Percentiles rank a stretch among this genome's conserved stretches.
Evolutionary conservation across 176 grass and related monocot species (phyloP).

Genomic region (Triticum turgidum): DNA sequence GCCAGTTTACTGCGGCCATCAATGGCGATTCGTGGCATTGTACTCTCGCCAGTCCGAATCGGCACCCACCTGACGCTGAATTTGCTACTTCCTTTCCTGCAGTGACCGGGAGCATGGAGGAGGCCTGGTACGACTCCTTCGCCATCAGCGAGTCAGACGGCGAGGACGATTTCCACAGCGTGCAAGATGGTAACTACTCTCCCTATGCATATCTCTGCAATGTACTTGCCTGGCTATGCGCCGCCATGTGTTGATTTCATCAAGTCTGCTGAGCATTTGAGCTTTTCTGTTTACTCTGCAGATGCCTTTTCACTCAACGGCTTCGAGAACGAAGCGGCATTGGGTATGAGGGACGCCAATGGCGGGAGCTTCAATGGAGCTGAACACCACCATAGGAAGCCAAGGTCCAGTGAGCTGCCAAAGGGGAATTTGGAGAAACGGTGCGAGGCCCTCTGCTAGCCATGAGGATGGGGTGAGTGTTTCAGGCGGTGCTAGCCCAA

Average conservation of each 20-base stretch:
- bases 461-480: conserved; percentile 45
- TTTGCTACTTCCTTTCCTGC: conserved; percentile 18
- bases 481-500: conserved; percentile 36
- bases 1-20: conserved; percentile 22
- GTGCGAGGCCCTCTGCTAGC: conserved; percentile 48
- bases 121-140: conserved; percentile 82
- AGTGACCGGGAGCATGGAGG: conserved; percentile 63
- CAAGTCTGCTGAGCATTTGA: neutral
- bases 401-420: conserved; percentile 55
- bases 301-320: conserved; percentile 66
- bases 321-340: conserved; percentile 47
- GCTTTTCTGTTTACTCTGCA: conserved; percentile 24
- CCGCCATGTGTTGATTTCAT: neutral
- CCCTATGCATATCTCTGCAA: neutral
- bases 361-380: conserved; percentile 39
- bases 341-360: conserved; percentile 41
- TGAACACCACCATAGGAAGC: conserved; percentile 53
- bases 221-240: neutral
- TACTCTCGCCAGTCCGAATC: neutral
- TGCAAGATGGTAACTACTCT: conserved; percentile 70
- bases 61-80: conserved; percentile 25
- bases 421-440: conserved; percentile 42
- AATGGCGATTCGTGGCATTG: conserved; percentile 3
- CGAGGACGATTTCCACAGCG: conserved; percentile 93
- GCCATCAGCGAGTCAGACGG: conserved; percentile 63